Base-by-base conservation (phyloP, 805 yeast species). In the Saccharomycopsis olivae region DNA sequence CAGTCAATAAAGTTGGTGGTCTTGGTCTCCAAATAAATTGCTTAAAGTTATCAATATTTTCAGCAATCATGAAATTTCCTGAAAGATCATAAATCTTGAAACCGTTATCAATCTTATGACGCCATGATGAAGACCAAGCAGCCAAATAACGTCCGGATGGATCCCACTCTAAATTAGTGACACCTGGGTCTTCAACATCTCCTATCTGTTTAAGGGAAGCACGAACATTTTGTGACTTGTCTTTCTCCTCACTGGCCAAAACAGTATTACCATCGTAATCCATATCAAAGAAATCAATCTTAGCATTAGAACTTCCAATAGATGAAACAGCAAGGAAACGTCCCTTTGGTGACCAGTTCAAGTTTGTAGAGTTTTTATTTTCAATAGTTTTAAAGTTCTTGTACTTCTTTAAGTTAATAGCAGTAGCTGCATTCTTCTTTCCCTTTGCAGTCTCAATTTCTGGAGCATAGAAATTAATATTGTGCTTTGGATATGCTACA, bases 21-120 rank as follows among this genome's bases (percentile, higher is more conserved):
- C 98, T 79, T 54, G 97, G 97, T 69, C 99, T 83, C 99, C 99
- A 92, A 47, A 75, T 68, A 54, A 89, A 84, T 47, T 83, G 88
- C 64, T 78, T 83, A 73, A 92, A 86, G 41, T 78, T 82, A 53
- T 84, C 92, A 46, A 84, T 60, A 18, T 71, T 60, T 55, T 88
- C 95, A 52, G 83, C 92, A 51, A 78, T 76, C 46, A 85, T 60
- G 49, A 77, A 50, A 50, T 67, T 69, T 54, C 98, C 99, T 36
- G 82, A 78, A 60, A 84, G 71, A 59, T 87, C 94, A 64, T 69
- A 88, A 49, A 92, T 64, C 59, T 75, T 84, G 73, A 78, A 92
- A 48, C 98, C 98, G 54, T 88, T 86, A 56, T 85, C 95, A 47
- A 83, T 69, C 53, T 78, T 72, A 55, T 83, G 92, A 51, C 81